Base-by-base conservation (phyloP, 768 basidiomycete species). In the Serpula lacrymans region DNA sequence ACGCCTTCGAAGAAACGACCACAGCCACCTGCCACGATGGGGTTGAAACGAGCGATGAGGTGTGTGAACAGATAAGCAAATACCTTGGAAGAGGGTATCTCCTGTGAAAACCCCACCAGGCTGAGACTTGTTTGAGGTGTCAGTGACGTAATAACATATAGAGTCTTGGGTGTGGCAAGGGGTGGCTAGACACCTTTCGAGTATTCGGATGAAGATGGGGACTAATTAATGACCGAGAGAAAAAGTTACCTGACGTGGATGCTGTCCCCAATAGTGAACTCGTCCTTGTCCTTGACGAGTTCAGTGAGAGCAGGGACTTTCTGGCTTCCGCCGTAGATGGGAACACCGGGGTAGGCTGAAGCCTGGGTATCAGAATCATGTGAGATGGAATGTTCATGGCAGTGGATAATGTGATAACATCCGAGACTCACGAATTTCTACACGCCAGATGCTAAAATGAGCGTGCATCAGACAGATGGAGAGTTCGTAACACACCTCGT, bases 91-190 rank as follows among this genome's bases (percentile, higher is more conserved):
- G 39, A 96, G 79, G 1, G 92, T 96, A 57, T 96, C 92, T 12
- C 95, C 95, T 0, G 95, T 96, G 64, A 98, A 95, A 26, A 97
- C 89, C 12, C 72, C 84, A 14, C 85, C 84, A 0, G 84, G 69
- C 45, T 80, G 80, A 8, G 54, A 52, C 18, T 60, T 58, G 34
- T 68, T 52, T 18, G 76, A 63, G 17, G 58, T 48, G 16, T 69
- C 60, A 23, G 84, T 89, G 40, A 82, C 75, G 58, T 86, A 75
- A 70, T 82, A 98, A 70, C 88, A 96, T 52, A 95, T 94, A 12
- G 94, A 96, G 64, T 97, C 95, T 58, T 88, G 88, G 3, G 95
- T 98, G 61, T 97, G 95, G 64, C 92, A 94, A 1, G 92, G 89
- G 1, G 89, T 93, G 18, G 88, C 83, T 17, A 92, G 65, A 62